Conservation (phyloP, 768 basidiomycete genomes). For the Gloeopeniophorella convolvens region DNA sequence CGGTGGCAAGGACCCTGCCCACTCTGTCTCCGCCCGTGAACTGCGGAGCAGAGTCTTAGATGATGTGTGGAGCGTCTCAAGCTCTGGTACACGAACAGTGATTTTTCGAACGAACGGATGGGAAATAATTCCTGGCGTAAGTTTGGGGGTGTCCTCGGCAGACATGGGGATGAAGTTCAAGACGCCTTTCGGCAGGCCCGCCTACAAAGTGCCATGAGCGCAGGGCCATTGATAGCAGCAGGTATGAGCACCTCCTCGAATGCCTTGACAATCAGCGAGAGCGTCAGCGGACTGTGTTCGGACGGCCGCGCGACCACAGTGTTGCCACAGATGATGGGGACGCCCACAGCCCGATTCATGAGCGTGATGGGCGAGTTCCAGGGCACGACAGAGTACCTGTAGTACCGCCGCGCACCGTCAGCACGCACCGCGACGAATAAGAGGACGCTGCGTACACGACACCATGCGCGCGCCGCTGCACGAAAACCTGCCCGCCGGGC, state of each 20-base stretch:
- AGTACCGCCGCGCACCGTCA: background rate
- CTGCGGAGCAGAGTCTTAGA: constrained; percentile 24
- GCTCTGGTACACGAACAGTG: constrained; percentile 33
- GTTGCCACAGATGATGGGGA: constrained; percentile 50
- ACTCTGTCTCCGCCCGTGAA: constrained; percentile 54
- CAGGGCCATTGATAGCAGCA: no score
- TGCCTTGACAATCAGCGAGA: constrained; percentile 39
- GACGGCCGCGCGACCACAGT: constrained; percentile 49
- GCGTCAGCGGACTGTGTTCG: constrained; percentile 43
- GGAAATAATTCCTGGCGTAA: constrained; percentile 47
- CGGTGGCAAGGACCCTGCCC: constrained; percentile 45
- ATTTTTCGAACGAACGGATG: constrained; percentile 47
- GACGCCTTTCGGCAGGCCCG: constrained; percentile 55
- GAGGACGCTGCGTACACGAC: constrained; percentile 44
- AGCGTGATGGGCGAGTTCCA: constrained; percentile 50
- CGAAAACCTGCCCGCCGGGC: constrained; percentile 39
- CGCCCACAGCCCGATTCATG: constrained; percentile 37
- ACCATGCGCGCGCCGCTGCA: constrained; percentile 43
- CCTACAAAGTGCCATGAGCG: no score
- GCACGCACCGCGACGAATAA: background rate
- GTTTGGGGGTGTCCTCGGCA: constrained; percentile 35
- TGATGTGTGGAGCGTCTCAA: background rate
- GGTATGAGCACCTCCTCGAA: constrained; percentile 41
- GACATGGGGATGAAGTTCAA: constrained; percentile 49
- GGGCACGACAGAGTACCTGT: constrained; percentile 45